These are phyloP conservation scores for Amoebophrya sp. DNA, from an alignment of 169 alveolate genomes.

Conservation along the genomic window DNA sequence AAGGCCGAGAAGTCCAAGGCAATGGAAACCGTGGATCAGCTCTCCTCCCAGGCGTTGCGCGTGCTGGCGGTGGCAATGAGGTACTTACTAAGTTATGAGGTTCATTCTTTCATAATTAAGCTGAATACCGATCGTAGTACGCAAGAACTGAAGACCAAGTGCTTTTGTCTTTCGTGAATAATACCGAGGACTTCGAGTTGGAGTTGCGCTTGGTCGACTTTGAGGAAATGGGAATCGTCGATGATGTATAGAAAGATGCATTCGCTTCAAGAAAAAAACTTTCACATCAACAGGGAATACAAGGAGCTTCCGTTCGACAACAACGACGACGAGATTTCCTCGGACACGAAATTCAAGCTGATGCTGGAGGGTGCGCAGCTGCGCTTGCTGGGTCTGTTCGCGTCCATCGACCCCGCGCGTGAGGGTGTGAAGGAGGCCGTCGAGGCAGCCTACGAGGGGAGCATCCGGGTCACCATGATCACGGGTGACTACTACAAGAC, in stretches of 20 bases:
- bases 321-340: constrained; percentile 39
- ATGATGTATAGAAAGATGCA: too few relatives aligned
- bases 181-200: too few relatives aligned
- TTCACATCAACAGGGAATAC: neutral
- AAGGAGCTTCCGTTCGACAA: constrained; percentile 43
- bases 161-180: too few relatives aligned
- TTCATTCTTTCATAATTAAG: too few relatives aligned
- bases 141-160: too few relatives aligned
- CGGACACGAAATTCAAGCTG: constrained; percentile 34
- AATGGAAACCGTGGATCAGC: neutral
- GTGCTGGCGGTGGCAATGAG: neutral
- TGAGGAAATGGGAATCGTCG: too few relatives aligned
- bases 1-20: neutral
- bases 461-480: constrained; percentile 97
- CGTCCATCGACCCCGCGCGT: constrained; percentile 93
- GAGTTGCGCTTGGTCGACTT: too few relatives aligned
- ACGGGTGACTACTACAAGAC: constrained; percentile 97
- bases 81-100: neutral
- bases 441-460: constrained; percentile 85
- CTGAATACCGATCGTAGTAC: too few relatives aligned
- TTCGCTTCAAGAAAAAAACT: too few relatives aligned
- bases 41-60: neutral
- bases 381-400: constrained; percentile 65
- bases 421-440: constrained; percentile 96
- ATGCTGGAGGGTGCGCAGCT: constrained; percentile 32